phyloP scores from a whole-genome alignment of 495 filamentous ascomycete genomes.

The Aspergillus carlsbadensis region DNA sequence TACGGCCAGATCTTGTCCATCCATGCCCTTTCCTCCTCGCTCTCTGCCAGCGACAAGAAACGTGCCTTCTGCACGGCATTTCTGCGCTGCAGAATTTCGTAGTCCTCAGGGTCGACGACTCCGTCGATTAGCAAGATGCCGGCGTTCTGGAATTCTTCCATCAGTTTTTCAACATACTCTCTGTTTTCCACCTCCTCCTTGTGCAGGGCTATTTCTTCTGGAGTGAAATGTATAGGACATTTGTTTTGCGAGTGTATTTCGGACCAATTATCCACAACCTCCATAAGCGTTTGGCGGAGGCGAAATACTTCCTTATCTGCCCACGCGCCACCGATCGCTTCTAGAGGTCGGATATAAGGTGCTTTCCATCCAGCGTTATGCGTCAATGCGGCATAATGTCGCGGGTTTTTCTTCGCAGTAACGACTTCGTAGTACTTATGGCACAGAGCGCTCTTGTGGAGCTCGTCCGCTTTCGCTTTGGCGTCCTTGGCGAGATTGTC shows the following conservation, averaged over 20 bases:
- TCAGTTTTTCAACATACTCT: constrained; percentile 5
- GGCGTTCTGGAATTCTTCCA: constrained; percentile 3
- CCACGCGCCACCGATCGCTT: no score
- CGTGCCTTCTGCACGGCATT: not conserved
- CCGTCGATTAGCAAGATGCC: constrained; percentile 6
- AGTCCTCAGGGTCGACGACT: not conserved
- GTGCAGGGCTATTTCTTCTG: not conserved
- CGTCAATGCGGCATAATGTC: constrained; percentile 1
- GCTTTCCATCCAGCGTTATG: not conserved
- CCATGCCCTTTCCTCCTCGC: constrained; percentile 2
- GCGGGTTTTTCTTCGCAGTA: constrained; percentile 1
- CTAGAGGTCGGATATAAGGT: no score
- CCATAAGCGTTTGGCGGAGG: not conserved
- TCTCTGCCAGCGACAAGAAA: constrained; percentile 6
- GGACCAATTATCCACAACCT: constrained; percentile 3
- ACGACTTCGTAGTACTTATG: constrained; percentile 7
- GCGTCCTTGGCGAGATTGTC: not conserved
- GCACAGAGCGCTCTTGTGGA: constrained; percentile 5
- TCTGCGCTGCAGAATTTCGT: constrained; percentile 2
- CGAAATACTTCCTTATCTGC: not conserved
- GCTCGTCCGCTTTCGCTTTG: constrained; percentile 1
- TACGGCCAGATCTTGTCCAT: constrained; percentile 13
- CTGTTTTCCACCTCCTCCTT: constrained; percentile 4
- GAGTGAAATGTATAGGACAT: constrained; percentile 1
- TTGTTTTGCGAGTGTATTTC: not conserved